phyloP scores from a whole-genome alignment of 108 stramenopile genomes.

The Cyclotella sp. region DNA sequence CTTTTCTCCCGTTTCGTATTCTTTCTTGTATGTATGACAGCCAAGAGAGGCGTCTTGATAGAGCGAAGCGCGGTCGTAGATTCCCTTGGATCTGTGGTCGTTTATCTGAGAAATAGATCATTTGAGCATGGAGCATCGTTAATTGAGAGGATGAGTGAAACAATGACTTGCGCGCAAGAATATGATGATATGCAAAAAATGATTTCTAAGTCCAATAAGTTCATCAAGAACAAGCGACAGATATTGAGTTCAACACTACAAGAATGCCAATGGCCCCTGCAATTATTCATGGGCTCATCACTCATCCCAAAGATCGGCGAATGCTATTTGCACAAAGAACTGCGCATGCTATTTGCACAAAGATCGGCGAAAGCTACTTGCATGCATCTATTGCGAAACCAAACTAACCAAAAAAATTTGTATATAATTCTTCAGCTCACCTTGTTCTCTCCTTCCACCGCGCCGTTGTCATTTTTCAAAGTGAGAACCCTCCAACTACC shows the following conservation, averaged over 20 bases:
- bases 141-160: background rate
- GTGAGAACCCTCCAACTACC: constrained; percentile 2
- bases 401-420: background rate
- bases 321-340: background rate
- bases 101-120: background rate
- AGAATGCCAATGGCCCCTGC: no score
- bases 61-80: background rate
- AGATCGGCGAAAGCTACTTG: background rate
- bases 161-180: background rate
- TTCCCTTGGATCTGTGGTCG: background rate
- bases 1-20: background rate
- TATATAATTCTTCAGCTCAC: background rate
- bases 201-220: no score
- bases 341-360: background rate
- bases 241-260: no score
- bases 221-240: no score
- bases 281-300: background rate
- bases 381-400: no score
- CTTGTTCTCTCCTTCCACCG: background rate
- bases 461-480: background rate
- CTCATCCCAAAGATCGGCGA: background rate
- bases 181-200: no score
- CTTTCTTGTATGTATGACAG: background rate
- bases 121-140: background rate
- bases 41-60: background rate